Conservation (phyloP, 2,329 filamentous ascomycete genomes). For the Colletotrichum tofieldiae region DNA sequence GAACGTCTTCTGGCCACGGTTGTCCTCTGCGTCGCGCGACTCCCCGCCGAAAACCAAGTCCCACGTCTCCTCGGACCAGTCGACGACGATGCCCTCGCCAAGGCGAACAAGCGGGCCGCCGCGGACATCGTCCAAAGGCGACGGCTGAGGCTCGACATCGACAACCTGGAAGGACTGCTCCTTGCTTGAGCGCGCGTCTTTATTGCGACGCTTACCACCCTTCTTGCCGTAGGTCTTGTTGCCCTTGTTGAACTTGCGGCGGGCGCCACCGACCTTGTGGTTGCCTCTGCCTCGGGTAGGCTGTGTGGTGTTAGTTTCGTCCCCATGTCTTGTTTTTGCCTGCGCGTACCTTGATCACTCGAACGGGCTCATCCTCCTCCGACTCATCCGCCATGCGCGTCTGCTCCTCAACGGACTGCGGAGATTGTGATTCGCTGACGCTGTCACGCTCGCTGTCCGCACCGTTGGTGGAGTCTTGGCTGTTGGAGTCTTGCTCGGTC, state of each 20-base stretch:
- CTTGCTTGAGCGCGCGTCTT: conserved; percentile 57
- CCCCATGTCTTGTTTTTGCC: not conserved
- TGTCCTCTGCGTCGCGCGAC: conserved; percentile 58
- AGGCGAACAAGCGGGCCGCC: conserved; percentile 81
- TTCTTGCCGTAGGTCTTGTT: conserved; percentile 65
- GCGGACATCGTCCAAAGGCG: conserved; percentile 47
- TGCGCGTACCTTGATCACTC: conserved; percentile 53
- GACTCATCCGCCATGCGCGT: conserved; percentile 75
- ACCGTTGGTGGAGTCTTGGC: conserved; percentile 63
- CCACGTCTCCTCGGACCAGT: conserved; percentile 83
- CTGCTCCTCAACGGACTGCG: conserved; percentile 45
- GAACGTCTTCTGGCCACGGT: conserved; percentile 75
- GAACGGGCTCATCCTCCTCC: conserved; percentile 67
- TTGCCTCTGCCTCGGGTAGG: conserved; percentile 38
- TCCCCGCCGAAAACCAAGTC: conserved; percentile 78
- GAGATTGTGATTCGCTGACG: conserved; percentile 65
- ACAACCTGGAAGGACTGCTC: conserved; percentile 52
- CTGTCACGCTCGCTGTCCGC: conserved; percentile 68
- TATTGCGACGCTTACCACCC: conserved; percentile 63
- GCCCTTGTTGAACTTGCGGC: conserved; percentile 65
- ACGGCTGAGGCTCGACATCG: conserved; percentile 43
- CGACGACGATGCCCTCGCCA: conserved; percentile 88
- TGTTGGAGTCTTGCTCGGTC: conserved; percentile 60
- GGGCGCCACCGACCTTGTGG: conserved; percentile 48
- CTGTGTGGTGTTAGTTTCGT: conserved; percentile 32